Conservation (phyloP, 1,139 yeast species). For the Lodderomyces oxycetoniae region DNA sequence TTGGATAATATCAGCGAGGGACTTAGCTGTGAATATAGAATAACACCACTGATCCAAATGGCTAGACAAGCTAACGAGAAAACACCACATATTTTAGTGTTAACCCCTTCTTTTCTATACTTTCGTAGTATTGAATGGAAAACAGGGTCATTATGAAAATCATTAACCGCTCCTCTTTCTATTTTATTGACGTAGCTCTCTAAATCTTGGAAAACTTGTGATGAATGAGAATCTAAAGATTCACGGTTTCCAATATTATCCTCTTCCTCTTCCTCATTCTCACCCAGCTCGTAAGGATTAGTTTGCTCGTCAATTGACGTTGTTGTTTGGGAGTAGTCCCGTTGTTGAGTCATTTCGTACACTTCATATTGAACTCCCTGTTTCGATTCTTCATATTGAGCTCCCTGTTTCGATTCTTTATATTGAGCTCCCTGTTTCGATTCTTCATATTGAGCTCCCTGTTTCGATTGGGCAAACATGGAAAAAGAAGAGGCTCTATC, state of each 20-base stretch:
- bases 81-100: conserved; percentile 10
- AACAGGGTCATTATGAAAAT: conserved; percentile 22
- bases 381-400: too few species aligned
- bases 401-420: too few species aligned
- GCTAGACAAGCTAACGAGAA: conserved; percentile 8
- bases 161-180: conserved; percentile 8
- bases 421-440: too few species aligned
- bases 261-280: background rate
- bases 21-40: conserved; percentile 28
- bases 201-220: conserved; percentile 29
- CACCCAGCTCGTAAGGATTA: too few species aligned
- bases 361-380: too few species aligned
- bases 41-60: conserved; percentile 28
- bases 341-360: too few species aligned
- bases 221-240: conserved; percentile 20
- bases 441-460: too few species aligned
- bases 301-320: too few species aligned
- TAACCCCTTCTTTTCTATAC: conserved; percentile 17
- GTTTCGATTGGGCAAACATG: too few species aligned
- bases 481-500: too few species aligned
- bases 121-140: conserved; percentile 23
- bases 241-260: conserved; percentile 6
- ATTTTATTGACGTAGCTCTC: conserved; percentile 15
- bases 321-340: too few species aligned
- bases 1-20: conserved; percentile 19